Conservation (phyloP, 2,329 filamentous ascomycete genomes). For the Apiospora sp. region DNA sequence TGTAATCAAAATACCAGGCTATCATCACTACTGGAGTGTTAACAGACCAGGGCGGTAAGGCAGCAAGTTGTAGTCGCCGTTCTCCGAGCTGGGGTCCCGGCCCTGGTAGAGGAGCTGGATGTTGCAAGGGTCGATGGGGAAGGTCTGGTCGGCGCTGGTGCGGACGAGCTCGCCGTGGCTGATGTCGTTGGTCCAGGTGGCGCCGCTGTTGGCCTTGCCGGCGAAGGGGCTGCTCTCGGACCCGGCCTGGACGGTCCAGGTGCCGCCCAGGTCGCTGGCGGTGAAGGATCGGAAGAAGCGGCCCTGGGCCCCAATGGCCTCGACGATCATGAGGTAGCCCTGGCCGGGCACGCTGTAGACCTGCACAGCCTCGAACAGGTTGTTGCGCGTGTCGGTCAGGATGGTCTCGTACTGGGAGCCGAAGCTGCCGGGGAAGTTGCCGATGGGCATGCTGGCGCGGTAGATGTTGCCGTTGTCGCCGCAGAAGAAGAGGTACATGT, state of each 20-base stretch:
- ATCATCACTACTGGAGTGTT: constrained; percentile 47
- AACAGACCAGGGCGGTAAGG: constrained; percentile 65
- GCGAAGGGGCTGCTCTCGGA: constrained; percentile 68
- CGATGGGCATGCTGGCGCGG: constrained; percentile 68
- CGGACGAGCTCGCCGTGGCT: constrained; percentile 70
- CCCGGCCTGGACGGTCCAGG: constrained; percentile 65
- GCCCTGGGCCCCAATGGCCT: constrained; percentile 63
- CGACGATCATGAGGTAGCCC: constrained; percentile 73
- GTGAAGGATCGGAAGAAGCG: constrained; percentile 75
- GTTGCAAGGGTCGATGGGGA: constrained; percentile 70
- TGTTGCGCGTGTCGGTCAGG: constrained; percentile 60
- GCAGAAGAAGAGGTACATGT: constrained; percentile 74
- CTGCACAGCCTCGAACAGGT: constrained; percentile 72
- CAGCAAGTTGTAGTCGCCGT: constrained; percentile 56
- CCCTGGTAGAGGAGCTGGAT: constrained; percentile 72
- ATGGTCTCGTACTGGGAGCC: constrained; percentile 58
- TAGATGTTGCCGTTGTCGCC: constrained; percentile 75
- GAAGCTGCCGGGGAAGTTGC: constrained; percentile 68
- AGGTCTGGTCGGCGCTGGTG: constrained; percentile 65
- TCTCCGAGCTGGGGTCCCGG: constrained; percentile 47
- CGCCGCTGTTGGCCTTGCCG: constrained; percentile 71
- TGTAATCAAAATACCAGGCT: no score
- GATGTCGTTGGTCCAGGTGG: constrained; percentile 72
- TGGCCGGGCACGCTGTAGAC: constrained; percentile 67
- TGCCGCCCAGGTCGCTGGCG: constrained; percentile 61